Evolutionary conservation across 768 basidiomycete genomes (phyloP).

Genomic region (Trametes gibbosa): DNA sequence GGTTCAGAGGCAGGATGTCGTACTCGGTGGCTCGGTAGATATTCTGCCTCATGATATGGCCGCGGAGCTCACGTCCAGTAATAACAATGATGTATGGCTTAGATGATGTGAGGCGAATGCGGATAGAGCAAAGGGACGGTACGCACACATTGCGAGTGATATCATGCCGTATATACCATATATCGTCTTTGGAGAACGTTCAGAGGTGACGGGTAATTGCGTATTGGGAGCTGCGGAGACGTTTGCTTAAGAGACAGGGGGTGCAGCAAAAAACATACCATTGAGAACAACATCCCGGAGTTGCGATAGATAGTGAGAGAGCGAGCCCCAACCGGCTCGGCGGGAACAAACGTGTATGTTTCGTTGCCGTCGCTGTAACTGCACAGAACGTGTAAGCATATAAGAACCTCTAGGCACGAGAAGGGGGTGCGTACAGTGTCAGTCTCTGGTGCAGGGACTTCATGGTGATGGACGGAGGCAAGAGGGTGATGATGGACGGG

Average conservation of each 20-base stretch:
- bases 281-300: slow-evolving; percentile 73
- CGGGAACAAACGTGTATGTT: slow-evolving; percentile 77
- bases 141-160: slow-evolving; percentile 71
- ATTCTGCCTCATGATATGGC: slow-evolving; percentile 79
- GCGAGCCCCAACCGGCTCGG: slow-evolving; percentile 56
- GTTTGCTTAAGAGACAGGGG: background rate
- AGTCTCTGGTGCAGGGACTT: slow-evolving; percentile 69
- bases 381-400: slow-evolving; percentile 7
- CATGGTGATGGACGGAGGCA: slow-evolving; percentile 46
- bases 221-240: slow-evolving; percentile 47
- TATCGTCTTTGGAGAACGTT: slow-evolving; percentile 60
- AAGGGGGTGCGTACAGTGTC: slow-evolving; percentile 48
- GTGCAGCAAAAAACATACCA: slow-evolving; percentile 37
- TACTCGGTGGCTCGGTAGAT: slow-evolving; percentile 90
- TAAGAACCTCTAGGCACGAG: background rate
- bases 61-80: slow-evolving; percentile 76
- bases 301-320: slow-evolving; percentile 70
- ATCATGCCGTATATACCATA: slow-evolving; percentile 78
- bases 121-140: background rate
- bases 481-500: slow-evolving; percentile 5
- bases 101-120: background rate
- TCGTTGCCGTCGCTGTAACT: slow-evolving; percentile 73
- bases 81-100: slow-evolving; percentile 80
- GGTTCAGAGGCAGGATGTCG: slow-evolving; percentile 84
- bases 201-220: slow-evolving; percentile 50